These are phyloP conservation scores for Wickerhamomyces tratensis DNA, from an alignment of 805 yeast genomes.

Conservation along the genomic window DNA sequence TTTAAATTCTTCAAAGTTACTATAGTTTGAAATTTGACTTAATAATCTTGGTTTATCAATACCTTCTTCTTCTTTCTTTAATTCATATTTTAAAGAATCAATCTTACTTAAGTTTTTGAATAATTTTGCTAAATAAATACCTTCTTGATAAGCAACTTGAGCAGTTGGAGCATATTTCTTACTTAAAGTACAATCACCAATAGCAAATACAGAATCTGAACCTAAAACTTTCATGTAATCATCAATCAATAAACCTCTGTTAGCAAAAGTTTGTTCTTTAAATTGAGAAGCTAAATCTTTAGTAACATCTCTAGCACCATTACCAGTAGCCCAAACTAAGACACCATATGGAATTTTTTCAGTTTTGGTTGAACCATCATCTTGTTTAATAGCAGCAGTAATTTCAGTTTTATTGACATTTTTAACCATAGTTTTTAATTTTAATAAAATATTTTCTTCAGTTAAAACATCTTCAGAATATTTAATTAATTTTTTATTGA, in stretches of 20 bases:
- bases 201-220: constrained; percentile 63
- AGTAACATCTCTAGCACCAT: constrained; percentile 75
- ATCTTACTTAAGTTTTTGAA: constrained; percentile 57
- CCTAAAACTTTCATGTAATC: constrained; percentile 80
- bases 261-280: constrained; percentile 72
- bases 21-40: constrained; percentile 30
- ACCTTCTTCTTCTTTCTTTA: constrained; percentile 25
- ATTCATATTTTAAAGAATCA: constrained; percentile 42
- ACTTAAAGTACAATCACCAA: constrained; percentile 89
- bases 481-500: constrained; percentile 56
- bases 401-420: constrained; percentile 67
- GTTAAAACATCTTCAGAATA: constrained; percentile 76
- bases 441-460: constrained; percentile 59
- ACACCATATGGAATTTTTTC: constrained; percentile 79
- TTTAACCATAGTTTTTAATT: constrained; percentile 82
- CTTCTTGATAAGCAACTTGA: constrained; percentile 95
- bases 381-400: constrained; percentile 56
- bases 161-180: constrained; percentile 94
- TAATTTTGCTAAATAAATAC: constrained; percentile 65
- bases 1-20: constrained; percentile 50
- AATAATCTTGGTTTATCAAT: constrained; percentile 25
- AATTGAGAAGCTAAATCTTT: constrained; percentile 56
- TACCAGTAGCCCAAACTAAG: constrained; percentile 97
- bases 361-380: constrained; percentile 51
- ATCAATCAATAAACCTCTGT: constrained; percentile 84